Evolutionary conservation across 176 grass and related monocot genomes (phyloP), one percentile per base, ranked within the genome.

Genomic region (Musa troglodytarum): DNA sequence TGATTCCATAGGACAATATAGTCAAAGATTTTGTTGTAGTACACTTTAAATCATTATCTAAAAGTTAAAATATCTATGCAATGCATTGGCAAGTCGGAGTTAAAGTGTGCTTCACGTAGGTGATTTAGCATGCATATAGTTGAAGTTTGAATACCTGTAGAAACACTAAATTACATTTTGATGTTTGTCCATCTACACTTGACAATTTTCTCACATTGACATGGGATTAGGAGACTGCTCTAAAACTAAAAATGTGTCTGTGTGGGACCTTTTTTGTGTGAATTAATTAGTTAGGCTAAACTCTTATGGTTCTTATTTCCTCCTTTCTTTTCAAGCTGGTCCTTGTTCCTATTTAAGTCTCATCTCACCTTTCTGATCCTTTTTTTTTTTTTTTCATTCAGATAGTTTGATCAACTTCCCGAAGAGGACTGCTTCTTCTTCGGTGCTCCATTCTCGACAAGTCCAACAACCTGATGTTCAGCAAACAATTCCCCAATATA

Each of bases 361-460:
- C 11, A n/a, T 43, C 34, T 43, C 34, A 17, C n/a, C 51, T 53
- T 53, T 53, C 10, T 20, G 19, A 6, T 68, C 66, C 63, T 75
- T 49, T 43, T 68, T 17, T 9, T 65, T 9, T 65, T 9, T 52
- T 54, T 49, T 11, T 34, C 55, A 9, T 83, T 78, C 82, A 83
- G 82, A 78, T 78, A 83, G 82, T 59, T 56, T 83, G 58, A 79
- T 83, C 24, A 83, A 79, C 66, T 83, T 78, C 55, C 82, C 82
- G 13, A 57, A 51, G 61, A 61, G 68, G 52, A 65, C 23, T 29
- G 19, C 53, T 14, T 68, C 21, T 20, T 72, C 82, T 17, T 78
- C 68, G 0, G 26, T 1, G 2, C 43, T 78, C 2, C 67, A 71
- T 65, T 24, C 82, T 78, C 68, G 73, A 64, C 75, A 64, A 49